Conservation (phyloP, 164 flowering plant species). For the Annona cherimola region DNA sequence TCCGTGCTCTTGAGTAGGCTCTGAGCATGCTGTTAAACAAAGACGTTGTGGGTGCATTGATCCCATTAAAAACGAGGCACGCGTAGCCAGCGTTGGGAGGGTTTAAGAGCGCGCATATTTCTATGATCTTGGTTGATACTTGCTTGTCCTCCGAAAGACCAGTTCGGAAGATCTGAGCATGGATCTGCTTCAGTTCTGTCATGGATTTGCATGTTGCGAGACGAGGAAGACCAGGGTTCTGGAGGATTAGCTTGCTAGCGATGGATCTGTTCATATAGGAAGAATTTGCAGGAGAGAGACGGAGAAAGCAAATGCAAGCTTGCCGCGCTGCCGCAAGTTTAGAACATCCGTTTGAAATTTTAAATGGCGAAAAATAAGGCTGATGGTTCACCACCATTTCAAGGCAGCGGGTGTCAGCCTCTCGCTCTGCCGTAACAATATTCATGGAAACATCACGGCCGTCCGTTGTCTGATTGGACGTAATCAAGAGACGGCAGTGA, state of each 20-base stretch:
- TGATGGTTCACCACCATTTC: background rate
- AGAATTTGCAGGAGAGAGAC: background rate
- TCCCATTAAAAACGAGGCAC: constrained; percentile 8
- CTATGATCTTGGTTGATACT: constrained; percentile 5
- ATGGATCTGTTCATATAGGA: constrained; percentile 6
- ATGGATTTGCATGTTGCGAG: constrained; percentile 10
- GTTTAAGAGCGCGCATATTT: background rate
- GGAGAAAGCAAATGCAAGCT: background rate
- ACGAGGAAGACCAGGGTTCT: constrained; percentile 16
- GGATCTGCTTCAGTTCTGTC: constrained; percentile 15
- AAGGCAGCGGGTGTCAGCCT: no score
- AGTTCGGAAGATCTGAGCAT: constrained; percentile 15
- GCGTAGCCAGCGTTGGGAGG: constrained; percentile 4
- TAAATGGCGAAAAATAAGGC: no score
- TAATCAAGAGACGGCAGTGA: no score
- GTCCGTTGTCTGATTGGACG: no score
- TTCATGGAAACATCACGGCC: no score
- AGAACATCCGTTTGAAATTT: no score
- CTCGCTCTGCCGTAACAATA: no score
- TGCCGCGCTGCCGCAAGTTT: no score
- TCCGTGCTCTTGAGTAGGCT: constrained; percentile 4
- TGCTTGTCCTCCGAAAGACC: constrained; percentile 6
- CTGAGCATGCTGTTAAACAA: constrained; percentile 11
- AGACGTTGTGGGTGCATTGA: constrained; percentile 10
- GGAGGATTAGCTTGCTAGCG: constrained; percentile 18